phyloP scores from a whole-genome alignment of 345 rosid genomes.

The Sapria himalayana region DNA sequence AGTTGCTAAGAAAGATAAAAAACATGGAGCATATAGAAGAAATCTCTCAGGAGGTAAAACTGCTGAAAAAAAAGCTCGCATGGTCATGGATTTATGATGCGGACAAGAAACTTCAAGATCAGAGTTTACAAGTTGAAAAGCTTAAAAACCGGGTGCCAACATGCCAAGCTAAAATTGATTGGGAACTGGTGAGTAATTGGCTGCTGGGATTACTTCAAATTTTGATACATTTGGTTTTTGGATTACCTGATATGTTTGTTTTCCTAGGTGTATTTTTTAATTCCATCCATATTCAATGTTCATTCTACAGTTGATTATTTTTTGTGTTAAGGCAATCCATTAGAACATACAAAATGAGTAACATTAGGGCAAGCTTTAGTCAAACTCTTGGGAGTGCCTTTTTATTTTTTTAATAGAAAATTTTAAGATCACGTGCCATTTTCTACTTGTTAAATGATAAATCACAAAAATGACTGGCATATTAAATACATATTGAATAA shows the following conservation, averaged over 20 bases:
- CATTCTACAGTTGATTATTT: no score
- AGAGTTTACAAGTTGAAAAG: conserved; percentile 29
- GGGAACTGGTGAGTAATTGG: conserved; percentile 34
- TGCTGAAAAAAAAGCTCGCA: conserved; percentile 64
- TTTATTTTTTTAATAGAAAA: no score
- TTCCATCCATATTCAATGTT: no score
- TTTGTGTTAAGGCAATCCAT: no score
- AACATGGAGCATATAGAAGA: conserved; percentile 80
- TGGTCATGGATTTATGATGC: conserved; percentile 90
- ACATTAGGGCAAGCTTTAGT: no score
- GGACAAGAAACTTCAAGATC: conserved; percentile 49
- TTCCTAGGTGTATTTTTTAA: neutral
- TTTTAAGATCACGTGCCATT: no score
- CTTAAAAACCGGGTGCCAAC: conserved; percentile 63
- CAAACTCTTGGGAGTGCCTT: no score
- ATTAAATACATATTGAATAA: no score
- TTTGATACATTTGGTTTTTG: neutral
- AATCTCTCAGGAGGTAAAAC: conserved; percentile 50
- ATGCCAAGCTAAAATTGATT: conserved; percentile 83
- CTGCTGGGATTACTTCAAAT: conserved; percentile 3
- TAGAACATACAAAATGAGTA: no score
- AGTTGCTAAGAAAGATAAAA: conserved; percentile 50
- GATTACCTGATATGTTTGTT: no score
- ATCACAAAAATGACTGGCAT: no score
- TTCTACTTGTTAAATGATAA: no score